These are phyloP conservation scores for Myxozyma lipomycoides DNA, from an alignment of 805 yeast genomes.

Conservation along the genomic window DNA sequence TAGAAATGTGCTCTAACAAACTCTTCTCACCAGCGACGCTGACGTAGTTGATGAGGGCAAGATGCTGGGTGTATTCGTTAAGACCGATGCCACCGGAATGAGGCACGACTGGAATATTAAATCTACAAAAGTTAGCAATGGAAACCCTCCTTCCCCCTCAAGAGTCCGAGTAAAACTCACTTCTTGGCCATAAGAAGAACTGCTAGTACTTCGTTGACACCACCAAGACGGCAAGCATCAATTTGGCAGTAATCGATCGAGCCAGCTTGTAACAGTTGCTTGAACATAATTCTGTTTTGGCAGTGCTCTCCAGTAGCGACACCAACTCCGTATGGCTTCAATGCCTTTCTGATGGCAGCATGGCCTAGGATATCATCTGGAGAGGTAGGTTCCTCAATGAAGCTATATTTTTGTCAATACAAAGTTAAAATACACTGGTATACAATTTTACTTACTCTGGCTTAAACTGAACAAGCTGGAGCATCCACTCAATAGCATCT, in stretches of 20 bases:
- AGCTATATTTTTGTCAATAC: slow-evolving; percentile 10
- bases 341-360: slow-evolving; percentile 34
- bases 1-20: slow-evolving; percentile 37
- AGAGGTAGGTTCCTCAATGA: slow-evolving; percentile 40
- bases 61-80: slow-evolving; percentile 39
- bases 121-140: no score
- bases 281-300: slow-evolving; percentile 38
- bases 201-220: slow-evolving; percentile 38
- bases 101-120: slow-evolving; percentile 37
- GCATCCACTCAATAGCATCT: slow-evolving; percentile 37
- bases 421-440: slow-evolving; percentile 8
- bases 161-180: no score
- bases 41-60: slow-evolving; percentile 38
- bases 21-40: slow-evolving; percentile 35
- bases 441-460: no score
- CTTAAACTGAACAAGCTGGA: slow-evolving; percentile 34
- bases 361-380: slow-evolving; percentile 40
- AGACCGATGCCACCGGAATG: slow-evolving; percentile 40
- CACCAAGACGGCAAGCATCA: slow-evolving; percentile 40
- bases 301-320: slow-evolving; percentile 41
- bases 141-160: no score
- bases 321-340: slow-evolving; percentile 35
- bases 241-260: slow-evolving; percentile 38
- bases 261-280: slow-evolving; percentile 34
- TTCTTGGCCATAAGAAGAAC: slow-evolving; percentile 38